Conservation (phyloP, 257 asterid genomes). For the Penstemon barbatus region DNA sequence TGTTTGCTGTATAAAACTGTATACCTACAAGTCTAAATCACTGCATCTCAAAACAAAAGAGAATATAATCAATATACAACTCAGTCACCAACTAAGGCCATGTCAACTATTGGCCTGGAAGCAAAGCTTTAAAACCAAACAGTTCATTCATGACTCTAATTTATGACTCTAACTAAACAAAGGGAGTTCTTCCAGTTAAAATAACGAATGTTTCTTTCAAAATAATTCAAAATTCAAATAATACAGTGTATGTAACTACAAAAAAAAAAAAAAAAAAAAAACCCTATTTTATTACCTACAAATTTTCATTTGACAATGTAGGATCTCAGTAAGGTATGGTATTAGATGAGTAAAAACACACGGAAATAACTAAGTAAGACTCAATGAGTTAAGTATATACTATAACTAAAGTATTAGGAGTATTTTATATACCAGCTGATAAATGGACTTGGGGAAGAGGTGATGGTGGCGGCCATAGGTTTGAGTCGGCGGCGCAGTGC, state of each 20-base stretch:
- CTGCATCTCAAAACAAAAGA: constrained; percentile 11
- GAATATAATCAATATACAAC: background rate
- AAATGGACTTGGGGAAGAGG: constrained; percentile 92
- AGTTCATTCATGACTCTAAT: background rate
- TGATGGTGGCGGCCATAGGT: constrained; percentile 84
- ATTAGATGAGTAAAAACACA: too few relatives aligned
- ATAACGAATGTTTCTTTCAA: too few relatives aligned
- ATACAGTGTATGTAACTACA: too few relatives aligned
- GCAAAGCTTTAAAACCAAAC: background rate
- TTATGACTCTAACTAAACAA: too few relatives aligned
- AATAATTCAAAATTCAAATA: too few relatives aligned
- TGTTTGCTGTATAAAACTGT: background rate
- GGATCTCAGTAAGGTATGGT: too few relatives aligned
- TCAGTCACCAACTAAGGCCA: constrained; percentile 14
- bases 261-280: too few relatives aligned
- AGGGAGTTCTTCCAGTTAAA: too few relatives aligned
- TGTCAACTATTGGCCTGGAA: background rate
- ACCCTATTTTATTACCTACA: too few relatives aligned
- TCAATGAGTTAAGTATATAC: too few relatives aligned
- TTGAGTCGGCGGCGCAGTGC: constrained; percentile 71
- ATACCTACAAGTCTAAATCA: background rate
- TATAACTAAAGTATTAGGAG: background rate
- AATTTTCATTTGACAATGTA: too few relatives aligned
- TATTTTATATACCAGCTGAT: constrained; percentile 62
- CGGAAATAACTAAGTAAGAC: too few relatives aligned